phyloP scores from a whole-genome alignment of 441 rosid species.

The Oxalis stricta region DNA sequence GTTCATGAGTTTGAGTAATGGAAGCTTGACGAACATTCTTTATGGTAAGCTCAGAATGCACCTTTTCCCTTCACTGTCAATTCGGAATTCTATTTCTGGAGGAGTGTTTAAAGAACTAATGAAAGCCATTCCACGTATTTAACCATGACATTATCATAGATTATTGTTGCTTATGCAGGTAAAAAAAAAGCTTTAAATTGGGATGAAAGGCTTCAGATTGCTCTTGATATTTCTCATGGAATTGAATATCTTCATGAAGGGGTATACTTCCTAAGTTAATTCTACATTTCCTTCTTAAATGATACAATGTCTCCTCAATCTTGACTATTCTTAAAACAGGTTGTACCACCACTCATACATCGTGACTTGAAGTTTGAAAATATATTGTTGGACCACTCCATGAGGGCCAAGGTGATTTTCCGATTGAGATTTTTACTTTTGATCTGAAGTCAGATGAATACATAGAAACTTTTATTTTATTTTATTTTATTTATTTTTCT shows the following conservation, averaged over 20 bases:
- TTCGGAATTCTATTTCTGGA: background rate
- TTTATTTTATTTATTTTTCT: too few species aligned
- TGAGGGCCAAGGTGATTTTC: slow-evolving; percentile 81
- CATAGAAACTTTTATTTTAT: too few species aligned
- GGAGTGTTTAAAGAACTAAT: background rate
- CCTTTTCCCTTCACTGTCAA: slow-evolving; percentile 3
- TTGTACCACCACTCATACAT: slow-evolving; percentile 87
- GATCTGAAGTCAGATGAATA: background rate
- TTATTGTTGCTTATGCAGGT: too few species aligned
- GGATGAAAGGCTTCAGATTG: slow-evolving; percentile 79
- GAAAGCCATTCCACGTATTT: background rate
- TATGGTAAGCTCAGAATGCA: slow-evolving; percentile 42
- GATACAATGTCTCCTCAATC: background rate
- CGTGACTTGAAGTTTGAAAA: slow-evolving; percentile 95
- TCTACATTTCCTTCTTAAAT: slow-evolving; percentile 2
- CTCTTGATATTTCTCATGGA: slow-evolving; percentile 89
- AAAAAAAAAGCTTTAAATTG: slow-evolving; percentile 41
- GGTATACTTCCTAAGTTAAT: slow-evolving; percentile 20
- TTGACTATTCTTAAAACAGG: slow-evolving; percentile 33
- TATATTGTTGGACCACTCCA: slow-evolving; percentile 70
- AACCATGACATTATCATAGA: background rate
- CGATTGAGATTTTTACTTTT: background rate
- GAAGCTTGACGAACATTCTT: slow-evolving; percentile 72
- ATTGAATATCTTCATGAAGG: slow-evolving; percentile 98
- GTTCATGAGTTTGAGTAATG: slow-evolving; percentile 92